Evolutionary conservation across 1,284 basidiomycete species (phyloP), one percentile per base, ranked within the genome.

Genomic region (Cryptococcus sp.): DNA sequence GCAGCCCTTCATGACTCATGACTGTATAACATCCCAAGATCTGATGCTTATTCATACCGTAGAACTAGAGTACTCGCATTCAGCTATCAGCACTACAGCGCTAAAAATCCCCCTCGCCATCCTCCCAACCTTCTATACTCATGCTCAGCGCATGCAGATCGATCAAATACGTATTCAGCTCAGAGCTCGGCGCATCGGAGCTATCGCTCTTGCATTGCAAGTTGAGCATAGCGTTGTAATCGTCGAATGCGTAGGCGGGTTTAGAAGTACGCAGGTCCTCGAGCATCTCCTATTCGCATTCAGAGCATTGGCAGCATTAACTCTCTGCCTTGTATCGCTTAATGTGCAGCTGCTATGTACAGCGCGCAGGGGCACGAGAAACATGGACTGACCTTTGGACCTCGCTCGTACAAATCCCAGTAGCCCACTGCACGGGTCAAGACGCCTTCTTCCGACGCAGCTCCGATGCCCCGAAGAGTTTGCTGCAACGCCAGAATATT

Each of bases 401-500:
- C 83, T 13, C 85, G 70, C 45, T 82, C 82, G 72, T 90, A 94
- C 54, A 96, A 75, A 16, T 87, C 84, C 80, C 91, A 98, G 77
- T 93, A 96, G 47, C 82, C 82, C 66, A 89, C 86, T 4, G 87
- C 88, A 20, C 85, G 83, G 53, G 88, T 85, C 61, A 98, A 88
- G 61, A 89, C 85, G 5, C 86, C 84, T 57, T 86, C 83, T 54
- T 83, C 81, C 49, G 81, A 80, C 57, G 85, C 84, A 53, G 84
- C 81, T 3, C 60, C 56, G 53, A 94, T 84, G 10, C 88, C 87
- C 71, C 92, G 91, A 66, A 97, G 83, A 67, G 91, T 90, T 75
- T 99, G 95, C 74, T 96, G 93, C 23, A 99, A 82, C 15, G 94
- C 90, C 23, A 93, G 82, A 47, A 97, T 89, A 77, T 97, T 96